Base-by-base conservation (phyloP, 805 yeast species). In the Wickerhamiella nectarea region DNA sequence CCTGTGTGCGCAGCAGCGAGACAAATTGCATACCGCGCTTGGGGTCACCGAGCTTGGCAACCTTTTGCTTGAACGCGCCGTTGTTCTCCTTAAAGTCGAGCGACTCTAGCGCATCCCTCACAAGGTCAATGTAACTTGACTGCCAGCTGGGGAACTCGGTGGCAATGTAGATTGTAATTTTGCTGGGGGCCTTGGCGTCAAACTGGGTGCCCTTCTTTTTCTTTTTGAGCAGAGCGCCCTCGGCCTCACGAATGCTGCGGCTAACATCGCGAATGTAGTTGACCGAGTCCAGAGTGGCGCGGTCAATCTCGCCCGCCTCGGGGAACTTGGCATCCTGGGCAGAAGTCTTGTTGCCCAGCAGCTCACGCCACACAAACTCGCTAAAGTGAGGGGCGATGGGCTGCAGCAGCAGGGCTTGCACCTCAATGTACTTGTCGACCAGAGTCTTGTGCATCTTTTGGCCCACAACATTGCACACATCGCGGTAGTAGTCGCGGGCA, bases 1-100 rank as follows among this genome's bases (percentile, higher is more conserved):
- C 70, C 67, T 94, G 77, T 59, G 79, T 83, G 65, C 91, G 87
- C 62, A 91, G 69, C 54, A 75, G 68, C 51, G 89, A 78, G 49
- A 91, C 86, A 63, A 87, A 89, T 47, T 97, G 97, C 97, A 91
- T 91, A 48, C 95, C 96, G 55, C 93, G 80, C 74, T 91, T 91
- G 82, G 87, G 83, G 57, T 91, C 97, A 12, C 69, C 70, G 10
- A 63, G 51, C 48, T 62, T 57, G 41, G 61, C 56, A 21, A 65
- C 69, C 43, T 57, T 53, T 48, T 57, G 56, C 52, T 63, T 62
- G 53, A 65, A 55, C 17, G 60, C 66, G 9, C 60, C 60, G 21
- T 61, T 50, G 54, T 62, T 58, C 21, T 58, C 59, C 45, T 60
- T 48, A 39, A 60, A 53, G 22, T 52, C 54, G 31, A 55, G 48